A percentile compares a stretch with the other conserved stretches of the same genome.
These are phyloP conservation scores for Stephania japonica DNA, from an alignment of 164 flowering plant genomes.

Conservation along the genomic window DNA sequence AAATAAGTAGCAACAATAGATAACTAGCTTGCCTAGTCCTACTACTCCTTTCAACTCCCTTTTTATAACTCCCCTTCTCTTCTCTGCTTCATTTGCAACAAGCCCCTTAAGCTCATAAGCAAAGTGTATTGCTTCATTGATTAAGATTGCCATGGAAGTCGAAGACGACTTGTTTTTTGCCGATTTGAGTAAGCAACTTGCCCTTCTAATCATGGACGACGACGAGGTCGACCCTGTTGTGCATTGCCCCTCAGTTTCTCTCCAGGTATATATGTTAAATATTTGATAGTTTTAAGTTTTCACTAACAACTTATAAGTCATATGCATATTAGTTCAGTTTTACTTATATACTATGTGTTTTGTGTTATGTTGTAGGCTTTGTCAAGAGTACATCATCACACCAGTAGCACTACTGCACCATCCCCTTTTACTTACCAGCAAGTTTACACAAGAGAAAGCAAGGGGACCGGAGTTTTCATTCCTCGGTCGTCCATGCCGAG, in stretches of 20 bases:
- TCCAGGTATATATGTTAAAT: constrained; percentile 34
- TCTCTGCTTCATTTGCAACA: neutral
- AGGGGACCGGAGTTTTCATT: constrained; percentile 91
- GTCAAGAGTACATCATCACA: constrained; percentile 24
- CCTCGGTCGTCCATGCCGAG: constrained; percentile 54
- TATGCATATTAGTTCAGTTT: neutral
- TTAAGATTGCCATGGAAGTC: constrained; percentile 28
- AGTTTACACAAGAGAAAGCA: constrained; percentile 43
- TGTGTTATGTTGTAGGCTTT: constrained; percentile 28
- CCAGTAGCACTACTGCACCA: constrained; percentile 17
- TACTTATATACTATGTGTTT: constrained; percentile 4
- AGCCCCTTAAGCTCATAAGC: constrained; percentile 5
- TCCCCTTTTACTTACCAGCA: constrained; percentile 35
- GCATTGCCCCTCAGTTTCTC: constrained; percentile 42
- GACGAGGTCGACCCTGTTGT: constrained; percentile 33
- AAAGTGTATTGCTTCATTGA: neutral
- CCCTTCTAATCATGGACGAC: constrained; percentile 81
- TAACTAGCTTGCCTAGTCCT: neutral
- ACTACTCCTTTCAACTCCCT: neutral
- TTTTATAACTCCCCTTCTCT: neutral
- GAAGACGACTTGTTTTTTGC: constrained; percentile 77
- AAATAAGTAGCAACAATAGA: neutral
- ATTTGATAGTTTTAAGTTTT: too few species aligned
- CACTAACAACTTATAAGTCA: too few species aligned
- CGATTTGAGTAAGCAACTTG: constrained; percentile 67